Base-by-base conservation (phyloP, 352 stramenopile species). In the Globisporangium okanoganense region DNA sequence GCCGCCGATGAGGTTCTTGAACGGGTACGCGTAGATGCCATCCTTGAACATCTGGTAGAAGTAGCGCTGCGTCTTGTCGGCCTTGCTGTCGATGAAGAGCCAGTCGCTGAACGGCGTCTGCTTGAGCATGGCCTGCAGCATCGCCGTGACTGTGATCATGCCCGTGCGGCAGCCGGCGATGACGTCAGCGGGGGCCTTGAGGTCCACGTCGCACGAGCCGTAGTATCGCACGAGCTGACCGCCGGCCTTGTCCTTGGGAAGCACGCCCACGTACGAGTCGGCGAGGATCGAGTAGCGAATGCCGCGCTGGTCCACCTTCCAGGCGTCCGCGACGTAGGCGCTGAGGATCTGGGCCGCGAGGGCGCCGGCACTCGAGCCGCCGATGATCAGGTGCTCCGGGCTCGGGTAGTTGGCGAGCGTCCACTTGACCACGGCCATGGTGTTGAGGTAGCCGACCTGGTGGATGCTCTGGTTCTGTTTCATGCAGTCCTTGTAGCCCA, bases 31-130 rank as follows among this genome's bases (percentile, higher is more conserved):
- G 18, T 80, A 50, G 49, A 90, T 75, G 6, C 78, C 79, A 22
- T 87, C 40, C 22, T 70, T 44, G 44, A 87, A 70, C 29, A 88
- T 59, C 56, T 86, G 64, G 62, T 88, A 91, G 53, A 88, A 91
- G 60, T 78, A 75, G 27, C 81, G 81, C 66, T 91, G 81, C 9
- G 68, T 82, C 48, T 65, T 45, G 63, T 91, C 81, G 58, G 65
- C 71, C 68, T 81, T 86, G 44, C 75, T 86, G 71, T 87, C 71
- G 10, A 87, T 62, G 65, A 87, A 87, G 5, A 91, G 62, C 81
- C 81, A 91, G 52, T 87, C 66, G 51, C 68, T 73, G 25, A 56
- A 67, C 6, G 76, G 66, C 6, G 76, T 73, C 57, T 72, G 56
- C 44, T 82, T 58, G 58, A 89, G 75, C 65, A 89, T 79, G 13